Conservation (phyloP, 331 rosid genomes). For the Acacia concinna region DNA sequence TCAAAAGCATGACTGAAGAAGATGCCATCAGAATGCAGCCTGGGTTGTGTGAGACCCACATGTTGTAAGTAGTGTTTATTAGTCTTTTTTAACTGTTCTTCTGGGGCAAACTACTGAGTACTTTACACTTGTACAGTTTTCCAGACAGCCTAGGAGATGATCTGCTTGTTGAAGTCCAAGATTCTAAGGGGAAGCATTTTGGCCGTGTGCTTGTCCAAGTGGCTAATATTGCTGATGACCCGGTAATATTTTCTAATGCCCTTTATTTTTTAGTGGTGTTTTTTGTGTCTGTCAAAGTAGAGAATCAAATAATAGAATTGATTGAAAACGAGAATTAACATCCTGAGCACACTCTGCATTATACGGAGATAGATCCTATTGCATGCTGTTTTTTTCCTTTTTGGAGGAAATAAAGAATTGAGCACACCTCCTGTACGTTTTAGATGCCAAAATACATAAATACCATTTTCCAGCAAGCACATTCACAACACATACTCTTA, state of each 20-base stretch:
- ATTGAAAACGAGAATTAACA: not conserved
- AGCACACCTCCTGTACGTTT: not conserved
- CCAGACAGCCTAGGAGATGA: slow-evolving; percentile 97
- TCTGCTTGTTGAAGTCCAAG: slow-evolving; percentile 84
- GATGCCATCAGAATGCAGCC: slow-evolving; percentile 86
- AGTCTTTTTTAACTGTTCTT: slow-evolving; percentile 9
- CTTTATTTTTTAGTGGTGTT: not conserved
- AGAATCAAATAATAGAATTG: not conserved
- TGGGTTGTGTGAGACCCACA: slow-evolving; percentile 90
- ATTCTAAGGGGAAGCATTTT: slow-evolving; percentile 84
- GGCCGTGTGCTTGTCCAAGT: slow-evolving; percentile 85
- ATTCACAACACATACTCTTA: not conserved
- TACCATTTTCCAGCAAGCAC: not conserved
- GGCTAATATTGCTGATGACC: slow-evolving; percentile 81
- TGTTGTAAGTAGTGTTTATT: slow-evolving; percentile 64
- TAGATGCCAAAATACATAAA: not conserved
- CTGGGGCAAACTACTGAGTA: slow-evolving; percentile 47
- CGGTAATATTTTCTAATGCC: slow-evolving; percentile 53
- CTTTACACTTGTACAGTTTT: slow-evolving; percentile 94
- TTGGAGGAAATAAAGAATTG: not conserved
- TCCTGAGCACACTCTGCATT: not conserved
- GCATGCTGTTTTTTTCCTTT: not conserved
- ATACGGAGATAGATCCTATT: not conserved
- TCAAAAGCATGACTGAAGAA: slow-evolving; percentile 82
- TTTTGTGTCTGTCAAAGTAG: not conserved